Base-by-base conservation (phyloP, 306 rosid species). In the Pueraria montana region DNA sequence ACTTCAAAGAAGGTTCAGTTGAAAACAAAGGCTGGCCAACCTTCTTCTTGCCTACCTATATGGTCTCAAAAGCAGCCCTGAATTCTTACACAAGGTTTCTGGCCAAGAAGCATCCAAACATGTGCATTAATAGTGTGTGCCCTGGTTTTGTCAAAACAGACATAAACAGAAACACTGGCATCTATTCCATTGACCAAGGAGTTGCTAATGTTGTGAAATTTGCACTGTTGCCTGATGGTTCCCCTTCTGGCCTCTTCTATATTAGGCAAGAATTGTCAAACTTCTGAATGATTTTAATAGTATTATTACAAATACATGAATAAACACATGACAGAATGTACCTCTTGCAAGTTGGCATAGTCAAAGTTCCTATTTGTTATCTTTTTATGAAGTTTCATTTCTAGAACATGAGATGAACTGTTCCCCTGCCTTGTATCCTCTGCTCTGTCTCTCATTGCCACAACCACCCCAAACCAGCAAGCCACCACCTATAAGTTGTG, bases 111-210 rank as follows among this genome's bases (percentile, higher is more conserved):
- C 49, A 76, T 5, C 74, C 27, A 4, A 76, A 26, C 1, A 16
- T 80, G 2, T 80, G 74, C 67, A 76, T 77, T 50, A 87, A 84
- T 43, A 5, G 79, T 21, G 56, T 87, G 8, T 87, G 79, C 20
- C 87, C 90, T 50, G 90, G 90, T 11, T 84, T 9, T 45, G 87
- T 87, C 38, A 84, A 87, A 48, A 80, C 86, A 0, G 87, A 87
- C 67, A 71, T 87, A 17, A 84, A 27, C 17, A 4, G 1, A 16
- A 63, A 80, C 36, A 77, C 48, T 11, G 86, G 87, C 56, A 13
- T 55, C 20, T 55, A 84, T 38, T 30, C 84, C 0, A 65, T 20
- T 24, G 83, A 72, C 10, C 65, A 84, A 84, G 87, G 90, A 27
- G 87, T 87, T 77, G 55, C 86, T 4, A 26, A 52, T 80, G 68